Base-by-base conservation (phyloP, 805 yeast species). In the Candida chauliodis region DNA sequence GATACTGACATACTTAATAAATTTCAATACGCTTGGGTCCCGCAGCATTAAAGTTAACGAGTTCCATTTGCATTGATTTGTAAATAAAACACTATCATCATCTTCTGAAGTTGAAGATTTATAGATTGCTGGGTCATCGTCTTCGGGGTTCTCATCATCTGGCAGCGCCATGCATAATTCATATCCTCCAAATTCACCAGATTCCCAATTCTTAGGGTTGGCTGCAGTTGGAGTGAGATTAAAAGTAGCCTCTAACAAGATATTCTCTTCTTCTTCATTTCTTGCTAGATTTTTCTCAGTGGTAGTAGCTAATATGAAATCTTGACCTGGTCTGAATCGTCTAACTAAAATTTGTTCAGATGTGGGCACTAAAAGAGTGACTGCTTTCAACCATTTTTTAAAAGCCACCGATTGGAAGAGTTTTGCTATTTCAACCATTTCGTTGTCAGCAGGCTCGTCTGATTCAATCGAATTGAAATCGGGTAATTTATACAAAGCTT, bases 111-210 rank as follows among this genome's bases (percentile, higher is more conserved):
- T 75, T 41, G 63, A 72, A 10, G 65, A 57, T 42, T 54, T 62
- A 61, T 89, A 89, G 22, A 89, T 81, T 0, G 96, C 95, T 8
- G 96, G 96, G 54, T 89, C 96, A 43, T 82, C 88, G 39, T 63
- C 69, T 22, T 52, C 78, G 9, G 65, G 75, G 20, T 67, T 68
- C 16, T 63, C 73, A 17, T 66, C 74, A 2, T 62, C 71, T 31
- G 76, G 76, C 43, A 73, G 65, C n/a, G 73, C 67, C 95, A 93
- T 86, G 53, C 91, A 82, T 37, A 95, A 66, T 54, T 93, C 97
- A 61, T 95, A 93, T 2, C 97, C 99, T 25, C 99, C 99, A 34
- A 72, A 64, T 51, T 87, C 95, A n/a, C 95, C 95, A 23, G 76
- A 69, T 34, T 79, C 86, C 96, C 97, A 91, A 27, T 86, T 86